Conservation (phyloP, 2,329 filamentous ascomycete species). For the Curvularia spicifera region DNA sequence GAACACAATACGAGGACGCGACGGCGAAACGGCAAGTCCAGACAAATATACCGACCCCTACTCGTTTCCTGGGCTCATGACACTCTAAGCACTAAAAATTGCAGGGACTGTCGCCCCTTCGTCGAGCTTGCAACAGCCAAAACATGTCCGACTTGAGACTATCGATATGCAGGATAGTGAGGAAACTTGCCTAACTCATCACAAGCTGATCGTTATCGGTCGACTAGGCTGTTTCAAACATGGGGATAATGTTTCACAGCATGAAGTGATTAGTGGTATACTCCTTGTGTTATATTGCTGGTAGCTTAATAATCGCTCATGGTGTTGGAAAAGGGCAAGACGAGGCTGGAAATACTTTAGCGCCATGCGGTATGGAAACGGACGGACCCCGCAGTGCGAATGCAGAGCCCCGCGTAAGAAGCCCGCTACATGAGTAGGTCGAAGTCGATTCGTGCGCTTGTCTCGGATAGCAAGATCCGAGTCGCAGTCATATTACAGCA, state of each 20-base stretch:
- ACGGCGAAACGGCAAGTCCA: neutral
- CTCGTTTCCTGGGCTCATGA: constrained; percentile 26
- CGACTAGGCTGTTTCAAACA: neutral
- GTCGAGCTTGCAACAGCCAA: constrained; percentile 28
- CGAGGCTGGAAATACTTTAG: constrained; percentile 23
- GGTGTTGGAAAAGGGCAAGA: neutral
- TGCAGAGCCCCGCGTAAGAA: constrained; percentile 17
- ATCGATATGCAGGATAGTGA: constrained; percentile 22
- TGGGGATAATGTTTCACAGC: neutral
- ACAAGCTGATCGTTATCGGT: neutral
- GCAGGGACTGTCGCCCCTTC: constrained; percentile 14
- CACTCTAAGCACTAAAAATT: constrained; percentile 20
- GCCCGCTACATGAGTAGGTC: constrained; percentile 12
- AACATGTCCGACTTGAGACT: constrained; percentile 33
- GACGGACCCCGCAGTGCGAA: constrained; percentile 24
- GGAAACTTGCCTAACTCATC: constrained; percentile 9
- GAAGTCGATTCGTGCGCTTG: constrained; percentile 2
- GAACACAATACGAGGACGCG: neutral
- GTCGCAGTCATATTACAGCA: neutral
- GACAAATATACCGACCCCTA: constrained; percentile 27
- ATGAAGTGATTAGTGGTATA: neutral
- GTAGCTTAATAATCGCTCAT: neutral
- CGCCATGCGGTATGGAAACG: constrained; percentile 18
- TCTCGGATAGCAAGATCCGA: constrained; percentile 1
- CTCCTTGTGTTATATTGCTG: neutral